Evolutionary conservation across 2,329 filamentous ascomycete species (phyloP).

Genomic region (Pseudogymnoascus sp.): DNA sequence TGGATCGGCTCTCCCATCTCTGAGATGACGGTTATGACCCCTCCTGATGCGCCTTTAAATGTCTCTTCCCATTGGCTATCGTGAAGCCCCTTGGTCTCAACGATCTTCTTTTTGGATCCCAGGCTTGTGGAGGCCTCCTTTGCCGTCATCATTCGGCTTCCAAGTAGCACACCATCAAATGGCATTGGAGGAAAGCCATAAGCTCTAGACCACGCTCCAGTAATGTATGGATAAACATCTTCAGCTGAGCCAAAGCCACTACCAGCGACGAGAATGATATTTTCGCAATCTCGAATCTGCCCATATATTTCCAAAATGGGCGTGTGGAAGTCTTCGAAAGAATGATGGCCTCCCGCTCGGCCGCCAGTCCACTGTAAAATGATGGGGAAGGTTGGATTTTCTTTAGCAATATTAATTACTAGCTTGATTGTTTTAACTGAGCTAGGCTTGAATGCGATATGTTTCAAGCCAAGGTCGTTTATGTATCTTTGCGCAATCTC

Average conservation of each 20-base stretch:
- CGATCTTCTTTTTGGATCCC: slow-evolving; percentile 82
- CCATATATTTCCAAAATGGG: slow-evolving; percentile 87
- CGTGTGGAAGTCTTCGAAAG: slow-evolving; percentile 90
- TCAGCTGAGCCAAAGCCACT: slow-evolving; percentile 86
- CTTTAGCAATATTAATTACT: slow-evolving; percentile 86
- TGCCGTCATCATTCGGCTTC: slow-evolving; percentile 89
- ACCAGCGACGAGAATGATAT: slow-evolving; percentile 81
- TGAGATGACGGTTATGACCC: slow-evolving; percentile 90
- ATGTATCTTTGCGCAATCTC: slow-evolving; percentile 93
- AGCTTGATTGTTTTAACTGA: slow-evolving; percentile 81
- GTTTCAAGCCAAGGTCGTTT: slow-evolving; percentile 79
- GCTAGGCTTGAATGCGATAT: slow-evolving; percentile 91
- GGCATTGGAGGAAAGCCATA: slow-evolving; percentile 90
- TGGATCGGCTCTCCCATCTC: slow-evolving; percentile 99
- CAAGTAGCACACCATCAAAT: slow-evolving; percentile 85
- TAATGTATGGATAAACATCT: slow-evolving; percentile 88
- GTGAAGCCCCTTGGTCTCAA: slow-evolving; percentile 72
- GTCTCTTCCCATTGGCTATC: slow-evolving; percentile 82
- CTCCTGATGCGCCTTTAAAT: slow-evolving; percentile 83
- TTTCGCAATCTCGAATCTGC: slow-evolving; percentile 74
- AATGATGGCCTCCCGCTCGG: slow-evolving; percentile 88
- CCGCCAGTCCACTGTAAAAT: slow-evolving; percentile 93
- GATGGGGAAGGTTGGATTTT: slow-evolving; percentile 93
- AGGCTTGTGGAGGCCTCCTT: slow-evolving; percentile 86
- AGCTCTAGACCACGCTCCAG: slow-evolving; percentile 77